Evolutionary conservation across 2,329 filamentous ascomycete genomes (phyloP), one percentile per base, ranked within the genome.

Genomic region (Ophiocordyceps robertsii): DNA sequence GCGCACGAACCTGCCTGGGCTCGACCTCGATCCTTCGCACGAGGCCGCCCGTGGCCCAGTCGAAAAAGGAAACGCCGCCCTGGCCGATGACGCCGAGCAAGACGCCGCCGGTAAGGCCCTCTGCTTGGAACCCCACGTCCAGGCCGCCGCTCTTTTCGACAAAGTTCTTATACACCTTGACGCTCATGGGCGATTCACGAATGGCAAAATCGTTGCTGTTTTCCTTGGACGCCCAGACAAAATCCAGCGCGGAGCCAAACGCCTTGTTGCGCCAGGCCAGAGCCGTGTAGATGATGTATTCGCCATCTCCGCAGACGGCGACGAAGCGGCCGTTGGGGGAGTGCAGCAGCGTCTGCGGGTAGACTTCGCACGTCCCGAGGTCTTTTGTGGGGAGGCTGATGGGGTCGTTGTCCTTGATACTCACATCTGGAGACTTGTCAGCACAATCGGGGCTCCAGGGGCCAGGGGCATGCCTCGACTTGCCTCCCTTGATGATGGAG

Each of bases 191-290:
- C 5, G 89, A 95, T 65, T 98, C 92, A 31, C 92, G 82, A 53
- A 98, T 96, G 33, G 92, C 92, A 58, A 94, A 96, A 61, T 98
- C 92, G 62, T 95, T 96, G 67, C 87, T 94, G 65, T 95, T 95
- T 45, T 95, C 90, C 65, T 95, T 95, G 37, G 85, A 86, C 0
- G 84, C 90, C 92, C 92, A 98, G 11, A 85, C 89, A 61, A 98
- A 98, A 65, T 98, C 92, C 41, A 96, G 68, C 7, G 90, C 92
- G 35, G 86, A 89, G 19, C 92, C 92, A 56, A 98, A 98, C 4
- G 88, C 88, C 69, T 96, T 95, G 66, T 98, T 96, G 59, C 92
- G 81, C 76, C 93, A 94, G 3, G 90, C 90, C 45, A 96, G 74
- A 43, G 92, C 89, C 27, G 92, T 96, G 68, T 96, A 96, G 56